Percentiles rank a stretch among this genome's conserved stretches.
These are phyloP conservation scores for Lactifluus piperatus DNA, from an alignment of 768 basidiomycete species.

Conservation along the genomic window DNA sequence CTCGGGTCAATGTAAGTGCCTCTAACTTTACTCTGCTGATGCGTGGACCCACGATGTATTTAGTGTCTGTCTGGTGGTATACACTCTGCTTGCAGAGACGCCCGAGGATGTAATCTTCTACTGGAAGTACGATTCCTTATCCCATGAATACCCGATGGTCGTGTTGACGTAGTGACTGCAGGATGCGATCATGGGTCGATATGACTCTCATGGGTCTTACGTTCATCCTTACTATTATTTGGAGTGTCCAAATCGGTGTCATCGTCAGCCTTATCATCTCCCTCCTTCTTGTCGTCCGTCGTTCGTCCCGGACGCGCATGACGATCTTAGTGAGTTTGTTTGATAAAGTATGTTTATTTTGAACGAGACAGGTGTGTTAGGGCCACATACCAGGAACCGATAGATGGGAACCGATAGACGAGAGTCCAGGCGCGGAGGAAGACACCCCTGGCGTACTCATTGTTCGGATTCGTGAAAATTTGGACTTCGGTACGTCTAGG, in stretches of 20 bases:
- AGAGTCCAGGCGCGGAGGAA: conserved; percentile 78
- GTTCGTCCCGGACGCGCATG: conserved; percentile 85
- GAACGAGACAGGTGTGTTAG: conserved; percentile 28
- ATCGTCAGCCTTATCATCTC: conserved; percentile 84
- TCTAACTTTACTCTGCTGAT: conserved; percentile 8
- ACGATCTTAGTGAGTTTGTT: conserved; percentile 63
- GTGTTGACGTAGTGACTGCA: conserved; percentile 22
- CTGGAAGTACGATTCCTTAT: conserved; percentile 49
- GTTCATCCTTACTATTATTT: conserved; percentile 78
- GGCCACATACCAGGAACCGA: conserved; percentile 85
- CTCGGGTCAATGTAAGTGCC: conserved; percentile 72
- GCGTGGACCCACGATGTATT: background rate
- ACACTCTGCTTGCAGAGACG: conserved; percentile 72
- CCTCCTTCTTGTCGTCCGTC: conserved; percentile 79
- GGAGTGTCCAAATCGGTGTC: conserved; percentile 89
- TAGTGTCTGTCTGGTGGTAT: conserved; percentile 81
- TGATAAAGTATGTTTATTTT: background rate
- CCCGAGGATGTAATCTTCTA: conserved; percentile 85
- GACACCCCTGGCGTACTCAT: conserved; percentile 77
- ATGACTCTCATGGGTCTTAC: conserved; percentile 80
- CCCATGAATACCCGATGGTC: background rate
- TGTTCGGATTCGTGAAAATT: conserved; percentile 78
- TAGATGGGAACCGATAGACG: conserved; percentile 83
- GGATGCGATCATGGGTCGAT: conserved; percentile 92
- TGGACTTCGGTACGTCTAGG: conserved; percentile 72